phyloP scores from a whole-genome alignment of 148 eudicot genomes.

The Beta vulgaris region DNA sequence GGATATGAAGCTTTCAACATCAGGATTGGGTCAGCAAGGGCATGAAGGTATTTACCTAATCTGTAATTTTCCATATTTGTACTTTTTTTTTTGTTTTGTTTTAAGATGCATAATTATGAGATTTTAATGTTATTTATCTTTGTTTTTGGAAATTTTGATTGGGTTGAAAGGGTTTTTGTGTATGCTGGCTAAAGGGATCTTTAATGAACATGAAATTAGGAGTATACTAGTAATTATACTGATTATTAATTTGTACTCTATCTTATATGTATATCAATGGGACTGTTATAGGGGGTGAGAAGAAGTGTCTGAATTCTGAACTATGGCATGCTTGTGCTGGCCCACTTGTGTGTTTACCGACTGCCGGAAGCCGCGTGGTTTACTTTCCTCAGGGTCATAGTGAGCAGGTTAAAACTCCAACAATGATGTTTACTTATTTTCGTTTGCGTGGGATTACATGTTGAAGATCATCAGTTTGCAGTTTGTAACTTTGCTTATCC shows the following conservation, averaged over 20 bases:
- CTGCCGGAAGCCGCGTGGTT: constrained; percentile 77
- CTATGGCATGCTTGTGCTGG: constrained; percentile 99
- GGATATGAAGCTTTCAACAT: constrained; percentile 53
- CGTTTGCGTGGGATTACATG: neutral
- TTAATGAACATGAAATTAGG: neutral
- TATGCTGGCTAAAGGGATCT: neutral
- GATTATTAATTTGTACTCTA: neutral
- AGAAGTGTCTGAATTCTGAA: constrained; percentile 84
- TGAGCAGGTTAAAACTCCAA: constrained; percentile 61
- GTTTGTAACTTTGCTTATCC: constrained; percentile 19
- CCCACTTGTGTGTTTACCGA: constrained; percentile 80
- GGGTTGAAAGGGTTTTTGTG: neutral
- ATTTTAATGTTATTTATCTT: neutral
- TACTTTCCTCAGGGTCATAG: constrained; percentile 99
- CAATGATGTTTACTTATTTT: neutral
- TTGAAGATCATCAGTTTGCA: constrained; percentile 4
- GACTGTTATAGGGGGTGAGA: constrained; percentile 55
- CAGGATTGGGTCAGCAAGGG: constrained; percentile 42
- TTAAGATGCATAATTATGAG: neutral
- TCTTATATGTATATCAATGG: constrained; percentile 9
- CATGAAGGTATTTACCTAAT: constrained; percentile 36
- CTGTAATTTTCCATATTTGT: neutral
- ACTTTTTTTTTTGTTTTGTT: neutral
- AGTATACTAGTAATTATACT: constrained; percentile 1
- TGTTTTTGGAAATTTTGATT: neutral